phyloP scores from a whole-genome alignment of 2,329 filamentous ascomycete genomes.

The Sporothrix luriei region DNA sequence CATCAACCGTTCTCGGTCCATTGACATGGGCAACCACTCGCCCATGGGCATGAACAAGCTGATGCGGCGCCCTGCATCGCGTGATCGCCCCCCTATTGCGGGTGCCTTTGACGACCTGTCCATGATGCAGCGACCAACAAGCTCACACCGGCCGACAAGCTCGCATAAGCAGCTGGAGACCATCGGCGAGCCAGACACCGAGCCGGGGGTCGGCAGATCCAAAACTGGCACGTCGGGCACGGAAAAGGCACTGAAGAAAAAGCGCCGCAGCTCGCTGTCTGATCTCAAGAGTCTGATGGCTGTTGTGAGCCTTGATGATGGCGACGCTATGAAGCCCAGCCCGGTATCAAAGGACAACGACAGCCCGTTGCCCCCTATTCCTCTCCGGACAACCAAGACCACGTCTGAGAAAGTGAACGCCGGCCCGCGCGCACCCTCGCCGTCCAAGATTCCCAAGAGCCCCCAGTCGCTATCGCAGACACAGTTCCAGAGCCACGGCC shows the following conservation, averaged over 20 bases:
- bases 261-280: slow-evolving; percentile 87
- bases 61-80: slow-evolving; percentile 56
- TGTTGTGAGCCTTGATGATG: slow-evolving; percentile 54
- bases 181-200: slow-evolving; percentile 59
- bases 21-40: slow-evolving; percentile 64
- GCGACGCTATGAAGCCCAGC: background rate
- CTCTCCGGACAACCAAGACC: slow-evolving; percentile 56
- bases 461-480: slow-evolving; percentile 46
- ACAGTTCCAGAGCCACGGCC: slow-evolving; percentile 2
- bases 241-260: slow-evolving; percentile 63
- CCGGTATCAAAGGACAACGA: slow-evolving; percentile 35
- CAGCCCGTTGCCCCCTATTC: slow-evolving; percentile 48
- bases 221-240: slow-evolving; percentile 25
- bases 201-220: slow-evolving; percentile 42
- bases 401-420: slow-evolving; percentile 62
- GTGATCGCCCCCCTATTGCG: slow-evolving; percentile 62
- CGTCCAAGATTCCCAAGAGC: slow-evolving; percentile 58
- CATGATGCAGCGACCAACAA: slow-evolving; percentile 36
- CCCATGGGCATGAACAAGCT: slow-evolving; percentile 40
- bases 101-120: slow-evolving; percentile 62
- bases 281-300: slow-evolving; percentile 71
- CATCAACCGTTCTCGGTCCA: slow-evolving; percentile 72
- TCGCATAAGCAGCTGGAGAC: slow-evolving; percentile 59
- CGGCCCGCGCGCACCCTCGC: slow-evolving; percentile 49
- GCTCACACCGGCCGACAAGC: slow-evolving; percentile 55